These are phyloP conservation scores for Chytriomyces sp. DNA, from an alignment of 192 early-diverging fungal species.

Conservation along the genomic window DNA sequence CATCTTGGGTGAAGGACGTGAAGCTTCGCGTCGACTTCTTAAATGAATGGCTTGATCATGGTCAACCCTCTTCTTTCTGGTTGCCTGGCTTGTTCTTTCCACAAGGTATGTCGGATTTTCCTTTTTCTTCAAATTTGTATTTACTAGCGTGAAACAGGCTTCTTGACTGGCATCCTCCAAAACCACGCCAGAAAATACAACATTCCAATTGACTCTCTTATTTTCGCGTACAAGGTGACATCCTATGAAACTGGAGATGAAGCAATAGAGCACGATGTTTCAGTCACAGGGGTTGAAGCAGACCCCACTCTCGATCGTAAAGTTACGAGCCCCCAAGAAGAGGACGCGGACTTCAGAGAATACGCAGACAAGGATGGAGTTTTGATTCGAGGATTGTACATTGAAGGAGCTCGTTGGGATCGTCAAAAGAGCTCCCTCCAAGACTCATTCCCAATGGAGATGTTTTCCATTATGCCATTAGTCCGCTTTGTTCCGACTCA, in stretches of 20 bases:
- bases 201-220: constrained; percentile 63
- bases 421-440: constrained; percentile 51
- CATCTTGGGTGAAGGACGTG: constrained; percentile 63
- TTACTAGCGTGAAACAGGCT: constrained; percentile 37
- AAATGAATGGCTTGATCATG: constrained; percentile 50
- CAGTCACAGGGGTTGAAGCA: not conserved
- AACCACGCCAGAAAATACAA: constrained; percentile 65
- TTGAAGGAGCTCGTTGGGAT: constrained; percentile 67
- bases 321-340: constrained; percentile 40
- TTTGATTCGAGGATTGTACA: constrained; percentile 54
- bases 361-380: constrained; percentile 54
- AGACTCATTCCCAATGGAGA: constrained; percentile 69
- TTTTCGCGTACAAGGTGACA: constrained; percentile 54
- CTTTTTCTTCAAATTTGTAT: not conserved
- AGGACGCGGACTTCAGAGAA: constrained; percentile 24
- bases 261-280: constrained; percentile 20
- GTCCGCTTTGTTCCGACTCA: constrained; percentile 60
- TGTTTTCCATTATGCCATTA: constrained; percentile 66
- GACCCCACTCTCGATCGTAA: constrained; percentile 1
- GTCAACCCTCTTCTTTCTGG: constrained; percentile 63
- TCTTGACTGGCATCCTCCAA: constrained; percentile 65
- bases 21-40: constrained; percentile 48
- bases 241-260: constrained; percentile 48
- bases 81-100: constrained; percentile 68
- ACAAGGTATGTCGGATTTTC: constrained; percentile 44